phyloP scores from a whole-genome alignment of 2,329 filamentous ascomycete genomes.

The Blastomyces gilchristii region DNA sequence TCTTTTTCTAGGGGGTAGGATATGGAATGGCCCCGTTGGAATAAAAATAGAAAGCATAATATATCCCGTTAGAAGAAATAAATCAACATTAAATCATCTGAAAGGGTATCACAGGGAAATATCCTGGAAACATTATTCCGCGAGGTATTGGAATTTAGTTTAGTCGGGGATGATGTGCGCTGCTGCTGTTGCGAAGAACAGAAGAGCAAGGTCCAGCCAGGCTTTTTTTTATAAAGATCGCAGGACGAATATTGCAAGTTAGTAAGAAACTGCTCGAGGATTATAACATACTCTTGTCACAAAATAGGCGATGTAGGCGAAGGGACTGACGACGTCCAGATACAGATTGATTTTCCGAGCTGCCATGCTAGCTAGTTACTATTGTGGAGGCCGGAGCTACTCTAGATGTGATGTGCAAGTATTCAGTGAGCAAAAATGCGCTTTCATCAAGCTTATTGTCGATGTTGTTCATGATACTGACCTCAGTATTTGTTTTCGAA shows the following conservation, averaged over 20 bases:
- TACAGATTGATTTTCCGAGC: conserved; percentile 46
- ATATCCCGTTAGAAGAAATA: background rate
- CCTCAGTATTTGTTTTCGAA: background rate
- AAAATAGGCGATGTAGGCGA: conserved; percentile 51
- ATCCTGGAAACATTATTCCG: background rate
- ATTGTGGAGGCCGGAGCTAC: background rate
- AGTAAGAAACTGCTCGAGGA: background rate
- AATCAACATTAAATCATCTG: background rate
- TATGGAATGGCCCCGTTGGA: too few species aligned
- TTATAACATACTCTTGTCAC: conserved; percentile 40
- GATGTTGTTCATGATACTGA: background rate
- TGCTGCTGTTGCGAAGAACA: background rate
- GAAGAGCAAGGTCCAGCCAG: too few species aligned
- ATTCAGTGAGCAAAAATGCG: background rate
- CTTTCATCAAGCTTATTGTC: background rate
- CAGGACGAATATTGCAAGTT: background rate
- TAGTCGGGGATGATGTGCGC: background rate
- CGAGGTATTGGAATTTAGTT: background rate
- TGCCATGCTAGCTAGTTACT: conserved; percentile 30
- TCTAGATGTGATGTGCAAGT: background rate
- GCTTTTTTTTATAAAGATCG: background rate
- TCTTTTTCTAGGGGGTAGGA: too few species aligned
- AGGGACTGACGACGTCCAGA: conserved; percentile 50
- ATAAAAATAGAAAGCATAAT: background rate
- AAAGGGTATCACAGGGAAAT: background rate